These are phyloP conservation scores for Penicillium tannophilum DNA, from an alignment of 495 filamentous ascomycete species.

Conservation along the genomic window DNA sequence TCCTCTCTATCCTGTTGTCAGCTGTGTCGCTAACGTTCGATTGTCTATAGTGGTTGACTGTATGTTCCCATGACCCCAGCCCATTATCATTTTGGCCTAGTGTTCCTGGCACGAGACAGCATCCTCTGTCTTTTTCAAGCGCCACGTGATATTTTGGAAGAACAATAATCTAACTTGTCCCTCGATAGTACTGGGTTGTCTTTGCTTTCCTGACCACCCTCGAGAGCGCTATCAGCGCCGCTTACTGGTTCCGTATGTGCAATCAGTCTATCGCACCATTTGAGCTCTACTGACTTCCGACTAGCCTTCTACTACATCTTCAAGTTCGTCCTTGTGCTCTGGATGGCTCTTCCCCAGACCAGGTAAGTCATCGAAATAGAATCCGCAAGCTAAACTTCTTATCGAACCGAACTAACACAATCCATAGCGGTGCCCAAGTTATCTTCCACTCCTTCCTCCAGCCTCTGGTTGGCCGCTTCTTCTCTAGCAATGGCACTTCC, in stretches of 20 bases:
- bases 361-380: constrained; percentile 57
- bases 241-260: constrained; percentile 93
- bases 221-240: constrained; percentile 89
- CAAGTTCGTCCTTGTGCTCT: constrained; percentile 96
- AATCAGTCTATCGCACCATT: not conserved
- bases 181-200: constrained; percentile 89
- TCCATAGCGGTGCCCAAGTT: constrained; percentile 81
- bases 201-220: constrained; percentile 90
- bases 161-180: constrained; percentile 19
- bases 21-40: constrained; percentile 17
- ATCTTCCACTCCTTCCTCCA: constrained; percentile 96
- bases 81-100: constrained; percentile 3
- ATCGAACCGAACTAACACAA: constrained; percentile 24
- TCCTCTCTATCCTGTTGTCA: constrained; percentile 13
- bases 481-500: constrained; percentile 74
- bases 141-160: constrained; percentile 26
- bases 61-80: constrained; percentile 47
- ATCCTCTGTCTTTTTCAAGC: constrained; percentile 20
- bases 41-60: constrained; percentile 61
- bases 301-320: constrained; percentile 98
- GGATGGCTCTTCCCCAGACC: constrained; percentile 95
- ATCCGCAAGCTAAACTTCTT: not conserved
- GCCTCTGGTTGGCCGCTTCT: constrained; percentile 89
- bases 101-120: constrained; percentile 17
- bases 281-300: constrained; percentile 9